Evolutionary conservation across 2,329 filamentous ascomycete species (phyloP).

Genomic region (Aspergillus sojae): DNA sequence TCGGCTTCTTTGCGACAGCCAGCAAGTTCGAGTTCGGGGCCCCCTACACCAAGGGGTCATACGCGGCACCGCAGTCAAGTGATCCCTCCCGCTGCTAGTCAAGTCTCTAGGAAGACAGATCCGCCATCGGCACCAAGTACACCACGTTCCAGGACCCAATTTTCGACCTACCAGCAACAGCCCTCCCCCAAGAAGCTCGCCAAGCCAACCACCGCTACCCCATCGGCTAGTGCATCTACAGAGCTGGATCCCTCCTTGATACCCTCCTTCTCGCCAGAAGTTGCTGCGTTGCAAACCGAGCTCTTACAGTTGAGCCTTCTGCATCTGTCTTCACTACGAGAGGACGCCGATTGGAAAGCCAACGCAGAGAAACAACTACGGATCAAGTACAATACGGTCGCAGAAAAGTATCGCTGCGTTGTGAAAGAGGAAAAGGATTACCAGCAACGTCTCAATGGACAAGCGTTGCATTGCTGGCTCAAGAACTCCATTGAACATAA

Average conservation of each 20-base stretch:
- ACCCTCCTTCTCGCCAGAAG: conserved; percentile 37
- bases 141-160: conserved; percentile 32
- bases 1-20: conserved; percentile 43
- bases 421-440: conserved; percentile 34
- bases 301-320: conserved; percentile 47
- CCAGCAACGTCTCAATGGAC: conserved; percentile 38
- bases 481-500: conserved; percentile 33
- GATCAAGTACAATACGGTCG: conserved; percentile 39
- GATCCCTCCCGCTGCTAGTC: conserved; percentile 18
- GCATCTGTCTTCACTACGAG: conserved; percentile 34
- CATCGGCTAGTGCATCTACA: conserved; percentile 17
- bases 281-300: conserved; percentile 44
- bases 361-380: conserved; percentile 33
- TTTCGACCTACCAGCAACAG: conserved; percentile 42
- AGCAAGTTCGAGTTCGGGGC: conserved; percentile 21
- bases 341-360: conserved; percentile 34
- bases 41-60: conserved; percentile 30
- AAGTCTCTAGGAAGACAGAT: conserved; percentile 20
- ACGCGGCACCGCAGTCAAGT: conserved; percentile 41
- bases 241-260: conserved; percentile 26
- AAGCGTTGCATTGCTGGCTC: conserved; percentile 38
- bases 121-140: conserved; percentile 20
- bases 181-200: conserved; percentile 41
- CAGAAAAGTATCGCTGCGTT: conserved; percentile 35
- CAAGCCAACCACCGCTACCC: conserved; percentile 27